phyloP scores from a whole-genome alignment of 1,139 yeast genomes.

The Sugiyamaella paludigena region DNA sequence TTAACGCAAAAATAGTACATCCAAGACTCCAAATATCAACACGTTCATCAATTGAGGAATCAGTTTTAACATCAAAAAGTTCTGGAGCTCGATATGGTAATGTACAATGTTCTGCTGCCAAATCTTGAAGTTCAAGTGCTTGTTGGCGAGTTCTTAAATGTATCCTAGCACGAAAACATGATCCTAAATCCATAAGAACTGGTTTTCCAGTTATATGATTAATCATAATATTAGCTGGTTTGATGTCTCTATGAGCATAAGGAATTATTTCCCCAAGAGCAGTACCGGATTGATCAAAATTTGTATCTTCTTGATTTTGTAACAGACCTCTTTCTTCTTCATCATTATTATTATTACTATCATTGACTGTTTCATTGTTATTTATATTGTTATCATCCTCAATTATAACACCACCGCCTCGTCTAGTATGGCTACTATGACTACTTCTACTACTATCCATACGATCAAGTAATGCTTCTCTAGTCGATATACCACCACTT shows the following conservation, averaged over 20 bases:
- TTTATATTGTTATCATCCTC: neutral
- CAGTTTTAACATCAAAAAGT: conserved; percentile 69
- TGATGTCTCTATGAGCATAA: conserved; percentile 81
- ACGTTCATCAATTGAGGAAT: conserved; percentile 60
- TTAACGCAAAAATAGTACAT: conserved; percentile 70
- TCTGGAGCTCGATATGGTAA: conserved; percentile 91
- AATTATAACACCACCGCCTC: neutral
- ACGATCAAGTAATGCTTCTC: conserved; percentile 62
- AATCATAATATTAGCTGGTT: conserved; percentile 86
- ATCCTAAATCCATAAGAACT: conserved; percentile 81
- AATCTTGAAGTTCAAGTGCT: conserved; percentile 73
- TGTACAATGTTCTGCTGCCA: conserved; percentile 83
- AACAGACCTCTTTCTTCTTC: conserved; percentile 19
- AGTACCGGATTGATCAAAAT: conserved; percentile 27
- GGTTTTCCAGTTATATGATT: conserved; percentile 64
- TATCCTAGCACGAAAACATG: conserved; percentile 64
- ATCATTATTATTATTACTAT: conserved; percentile 14
- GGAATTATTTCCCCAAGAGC: conserved; percentile 62
- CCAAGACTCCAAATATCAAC: conserved; percentile 93
- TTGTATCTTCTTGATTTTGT: conserved; percentile 30
- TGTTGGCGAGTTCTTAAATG: conserved; percentile 58
- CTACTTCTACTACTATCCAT: conserved; percentile 1
- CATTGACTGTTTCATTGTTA: conserved; percentile 13
- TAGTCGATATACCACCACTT: too few relatives aligned
- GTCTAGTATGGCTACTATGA: conserved; percentile 11